Base-by-base conservation (phyloP, 345 rosid species). In the Euphorbia tirucalli region DNA sequence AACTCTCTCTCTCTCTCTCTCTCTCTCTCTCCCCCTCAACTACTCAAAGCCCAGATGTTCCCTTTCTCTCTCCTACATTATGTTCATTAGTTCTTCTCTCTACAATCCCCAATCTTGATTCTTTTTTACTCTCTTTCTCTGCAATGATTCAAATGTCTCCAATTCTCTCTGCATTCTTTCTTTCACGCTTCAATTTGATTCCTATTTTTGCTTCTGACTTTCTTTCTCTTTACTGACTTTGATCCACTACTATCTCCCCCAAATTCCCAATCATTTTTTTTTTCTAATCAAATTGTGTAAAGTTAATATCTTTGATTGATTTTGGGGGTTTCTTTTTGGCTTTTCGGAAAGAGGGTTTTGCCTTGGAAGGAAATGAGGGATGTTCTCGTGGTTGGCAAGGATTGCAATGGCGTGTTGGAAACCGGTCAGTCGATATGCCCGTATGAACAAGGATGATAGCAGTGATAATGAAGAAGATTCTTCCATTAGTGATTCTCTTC, bases 361-460 rank as follows among this genome's bases (percentile, higher is more conserved):
- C n/a, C 65, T 44, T 21, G 24, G 43, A 76, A 68, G 87, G 92
- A 88, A 92, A 94, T 94, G 98, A 87, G 95, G 97, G 92, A 92
- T 94, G 98, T 79, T 83, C 74, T 87, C 93, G 73, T 90, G 95
- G 95, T 41, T 94, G 70, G 80, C 69, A 83, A 90, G 87, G 79
- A 81, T 85, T 63, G 87, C 87, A 65, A 78, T 83, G 77, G 87
- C 88, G 49, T 94, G 97, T 77, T 87, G 93, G 87, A 77, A 85
- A 83, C 97, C 96, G 66, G 74, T 88, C 70, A 76, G 92, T 54
- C 81, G 78, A 62, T 92, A 89, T 85, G 90, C 85, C 59, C 95
- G 97, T 79, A 92, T 94, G 98, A 89, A 69, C 90, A 87, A 73
- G 84, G 96, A 90, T 81, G 79, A 54, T 48, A 65, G 32, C 19